These are phyloP conservation scores for Thalassiosira oceanica DNA, from an alignment of 352 stramenopile species.

Conservation along the genomic window DNA sequence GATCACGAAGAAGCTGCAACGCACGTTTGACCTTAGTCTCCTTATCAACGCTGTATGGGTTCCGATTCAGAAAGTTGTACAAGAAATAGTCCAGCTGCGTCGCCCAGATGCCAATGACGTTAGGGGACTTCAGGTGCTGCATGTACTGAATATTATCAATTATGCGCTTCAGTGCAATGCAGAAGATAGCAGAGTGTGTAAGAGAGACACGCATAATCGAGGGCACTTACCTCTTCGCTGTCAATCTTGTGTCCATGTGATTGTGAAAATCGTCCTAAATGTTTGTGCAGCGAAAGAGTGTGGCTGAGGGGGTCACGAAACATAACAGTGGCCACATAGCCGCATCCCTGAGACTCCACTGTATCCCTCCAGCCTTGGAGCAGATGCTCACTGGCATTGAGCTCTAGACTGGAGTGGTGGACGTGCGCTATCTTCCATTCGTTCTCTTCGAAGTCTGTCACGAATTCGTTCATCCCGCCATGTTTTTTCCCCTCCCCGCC, in stretches of 20 bases:
- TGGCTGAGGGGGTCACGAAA: constrained; percentile 28
- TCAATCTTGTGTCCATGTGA: constrained; percentile 4
- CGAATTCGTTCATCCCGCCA: constrained; percentile 15
- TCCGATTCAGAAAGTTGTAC: constrained; percentile 7
- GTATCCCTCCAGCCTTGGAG: constrained; percentile 7
- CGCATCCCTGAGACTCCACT: constrained; percentile 20
- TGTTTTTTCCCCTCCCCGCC: not conserved
- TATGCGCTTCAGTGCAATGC: no score
- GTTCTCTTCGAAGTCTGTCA: constrained; percentile 3
- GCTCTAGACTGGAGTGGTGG: constrained; percentile 13
- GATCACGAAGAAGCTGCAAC: constrained; percentile 1
- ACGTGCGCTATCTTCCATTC: constrained; percentile 20
- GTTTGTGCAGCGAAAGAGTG: constrained; percentile 10
- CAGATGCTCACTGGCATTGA: constrained; percentile 11
- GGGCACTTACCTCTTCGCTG: no score
- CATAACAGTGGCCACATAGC: constrained; percentile 12
- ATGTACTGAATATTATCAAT: no score
- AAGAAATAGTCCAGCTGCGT: constrained; percentile 21
- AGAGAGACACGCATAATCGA: no score
- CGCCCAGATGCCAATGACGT: constrained; percentile 1
- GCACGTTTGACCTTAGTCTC: constrained; percentile 12
- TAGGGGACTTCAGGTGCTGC: no score
- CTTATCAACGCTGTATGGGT: constrained; percentile 8
- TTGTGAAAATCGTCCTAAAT: constrained; percentile 8
- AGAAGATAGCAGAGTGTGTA: no score